These are phyloP conservation scores for Hypocrella siamensis DNA, from an alignment of 2,329 filamentous ascomycete species.

Conservation along the genomic window DNA sequence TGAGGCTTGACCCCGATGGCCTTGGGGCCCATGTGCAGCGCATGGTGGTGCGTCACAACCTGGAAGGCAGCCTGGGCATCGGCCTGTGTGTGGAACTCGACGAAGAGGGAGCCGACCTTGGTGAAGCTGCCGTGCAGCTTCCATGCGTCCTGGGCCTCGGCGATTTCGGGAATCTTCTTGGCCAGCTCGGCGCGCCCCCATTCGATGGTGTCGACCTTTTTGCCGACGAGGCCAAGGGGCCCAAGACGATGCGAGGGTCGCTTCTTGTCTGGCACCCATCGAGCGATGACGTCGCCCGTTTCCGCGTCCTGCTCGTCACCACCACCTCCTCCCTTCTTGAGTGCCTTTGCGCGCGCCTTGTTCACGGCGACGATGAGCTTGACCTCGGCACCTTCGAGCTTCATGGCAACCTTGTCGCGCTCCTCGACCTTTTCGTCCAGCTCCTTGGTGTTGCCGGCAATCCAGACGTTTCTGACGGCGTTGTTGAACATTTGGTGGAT, in stretches of 20 bases:
- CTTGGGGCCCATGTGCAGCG: slow-evolving; percentile 70
- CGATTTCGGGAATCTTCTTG: slow-evolving; percentile 47
- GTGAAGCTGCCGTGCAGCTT: slow-evolving; percentile 42
- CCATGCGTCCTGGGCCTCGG: slow-evolving; percentile 47
- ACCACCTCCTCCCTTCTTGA: slow-evolving; percentile 15
- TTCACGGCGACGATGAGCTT: slow-evolving; percentile 53
- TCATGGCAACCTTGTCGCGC: slow-evolving; percentile 57
- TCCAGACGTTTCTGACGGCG: slow-evolving; percentile 70
- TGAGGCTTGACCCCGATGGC: slow-evolving; percentile 66
- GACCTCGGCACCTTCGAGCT: slow-evolving; percentile 72
- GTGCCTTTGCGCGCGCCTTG: slow-evolving; percentile 18
- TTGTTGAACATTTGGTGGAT: slow-evolving; percentile 65
- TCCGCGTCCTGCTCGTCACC: slow-evolving; percentile 42
- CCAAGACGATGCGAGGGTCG: slow-evolving; percentile 55
- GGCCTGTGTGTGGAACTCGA: slow-evolving; percentile 72
- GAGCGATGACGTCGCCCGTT: slow-evolving; percentile 46
- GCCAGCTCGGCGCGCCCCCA: slow-evolving; percentile 50
- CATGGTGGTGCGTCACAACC: slow-evolving; percentile 63
- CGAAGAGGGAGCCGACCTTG: slow-evolving; percentile 64
- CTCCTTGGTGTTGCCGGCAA: slow-evolving; percentile 56
- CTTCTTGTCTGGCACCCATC: slow-evolving; percentile 51
- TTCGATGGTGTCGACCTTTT: slow-evolving; percentile 69
- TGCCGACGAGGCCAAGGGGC: slow-evolving; percentile 46
- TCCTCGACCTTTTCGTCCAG: slow-evolving; percentile 67
- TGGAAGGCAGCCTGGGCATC: slow-evolving; percentile 80